These are phyloP conservation scores for Pythium coloratum DNA, from an alignment of 352 stramenopile species.

Conservation along the genomic window DNA sequence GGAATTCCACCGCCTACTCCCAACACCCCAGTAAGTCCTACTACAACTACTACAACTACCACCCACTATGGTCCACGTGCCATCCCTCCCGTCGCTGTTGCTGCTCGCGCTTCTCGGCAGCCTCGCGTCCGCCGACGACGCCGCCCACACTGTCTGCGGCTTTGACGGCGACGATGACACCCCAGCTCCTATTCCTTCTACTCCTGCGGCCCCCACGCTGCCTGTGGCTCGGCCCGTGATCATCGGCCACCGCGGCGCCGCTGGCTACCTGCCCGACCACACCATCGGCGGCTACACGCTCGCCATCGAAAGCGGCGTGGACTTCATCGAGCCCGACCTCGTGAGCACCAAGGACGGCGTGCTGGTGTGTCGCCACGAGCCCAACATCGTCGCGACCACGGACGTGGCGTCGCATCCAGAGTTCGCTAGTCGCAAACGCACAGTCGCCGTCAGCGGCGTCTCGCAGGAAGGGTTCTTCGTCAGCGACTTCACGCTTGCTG, in stretches of 20 bases:
- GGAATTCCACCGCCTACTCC: neutral
- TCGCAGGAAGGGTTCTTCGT: conserved; percentile 67
- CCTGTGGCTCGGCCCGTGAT: conserved; percentile 36
- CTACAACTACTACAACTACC: neutral
- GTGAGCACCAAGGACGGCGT: conserved; percentile 22
- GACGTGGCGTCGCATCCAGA: conserved; percentile 72
- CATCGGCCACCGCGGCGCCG: conserved; percentile 81
- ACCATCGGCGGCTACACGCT: conserved; percentile 86
- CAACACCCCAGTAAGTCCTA: neutral
- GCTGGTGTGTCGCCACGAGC: conserved; percentile 17
- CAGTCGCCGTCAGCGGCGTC: conserved; percentile 51
- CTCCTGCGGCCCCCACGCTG: neutral
- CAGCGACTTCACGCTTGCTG: conserved; percentile 88
- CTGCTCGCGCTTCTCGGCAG: neutral
- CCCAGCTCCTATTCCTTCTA: neutral
- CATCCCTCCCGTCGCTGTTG: neutral
- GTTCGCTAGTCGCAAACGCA: conserved; percentile 41
- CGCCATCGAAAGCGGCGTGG: conserved; percentile 81
- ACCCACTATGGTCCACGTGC: neutral
- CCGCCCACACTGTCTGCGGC: neutral
- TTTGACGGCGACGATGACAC: neutral
- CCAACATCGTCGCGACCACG: conserved; percentile 48
- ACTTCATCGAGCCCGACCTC: conserved; percentile 92
- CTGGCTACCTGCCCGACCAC: conserved; percentile 88
- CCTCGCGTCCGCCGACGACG: neutral